phyloP scores from a whole-genome alignment of 1,284 basidiomycete species.

The Heterobasidion parviporum region DNA sequence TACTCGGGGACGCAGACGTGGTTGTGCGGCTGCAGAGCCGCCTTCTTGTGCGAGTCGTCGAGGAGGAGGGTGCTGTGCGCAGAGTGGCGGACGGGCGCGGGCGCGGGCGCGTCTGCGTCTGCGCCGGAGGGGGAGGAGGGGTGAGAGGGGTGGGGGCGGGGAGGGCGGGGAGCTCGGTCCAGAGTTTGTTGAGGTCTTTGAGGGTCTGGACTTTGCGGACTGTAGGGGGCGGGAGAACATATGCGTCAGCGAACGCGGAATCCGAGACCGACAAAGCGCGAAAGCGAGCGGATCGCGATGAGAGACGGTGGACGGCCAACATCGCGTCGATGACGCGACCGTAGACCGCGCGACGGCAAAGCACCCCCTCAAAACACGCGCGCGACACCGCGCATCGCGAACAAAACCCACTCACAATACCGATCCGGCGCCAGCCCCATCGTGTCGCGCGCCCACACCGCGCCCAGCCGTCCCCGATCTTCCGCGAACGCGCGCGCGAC shows the following conservation, averaged over 20 bases:
- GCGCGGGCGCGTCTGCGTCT: background rate
- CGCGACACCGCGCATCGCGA: too few species aligned
- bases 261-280: background rate
- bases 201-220: slow-evolving; percentile 62
- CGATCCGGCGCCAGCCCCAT: slow-evolving; percentile 50
- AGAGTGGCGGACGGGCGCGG: slow-evolving; percentile 33
- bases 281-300: slow-evolving; percentile 5
- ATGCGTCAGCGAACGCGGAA: background rate
- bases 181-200: slow-evolving; percentile 74
- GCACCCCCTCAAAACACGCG: too few species aligned
- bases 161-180: slow-evolving; percentile 37
- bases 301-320: too few species aligned
- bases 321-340: too few species aligned
- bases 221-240: slow-evolving; percentile 16
- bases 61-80: slow-evolving; percentile 68
- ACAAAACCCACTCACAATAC: slow-evolving; percentile 50
- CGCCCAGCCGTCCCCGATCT: slow-evolving; percentile 36
- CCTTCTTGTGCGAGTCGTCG: slow-evolving; percentile 77
- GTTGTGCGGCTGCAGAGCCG: slow-evolving; percentile 72
- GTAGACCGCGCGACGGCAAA: too few species aligned
- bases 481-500: slow-evolving; percentile 47
- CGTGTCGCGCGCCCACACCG: slow-evolving; percentile 76
- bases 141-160: background rate
- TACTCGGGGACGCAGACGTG: slow-evolving; percentile 74
- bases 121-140: background rate